Conservation (phyloP, 306 rosid species). For the Biancaea sappan region DNA sequence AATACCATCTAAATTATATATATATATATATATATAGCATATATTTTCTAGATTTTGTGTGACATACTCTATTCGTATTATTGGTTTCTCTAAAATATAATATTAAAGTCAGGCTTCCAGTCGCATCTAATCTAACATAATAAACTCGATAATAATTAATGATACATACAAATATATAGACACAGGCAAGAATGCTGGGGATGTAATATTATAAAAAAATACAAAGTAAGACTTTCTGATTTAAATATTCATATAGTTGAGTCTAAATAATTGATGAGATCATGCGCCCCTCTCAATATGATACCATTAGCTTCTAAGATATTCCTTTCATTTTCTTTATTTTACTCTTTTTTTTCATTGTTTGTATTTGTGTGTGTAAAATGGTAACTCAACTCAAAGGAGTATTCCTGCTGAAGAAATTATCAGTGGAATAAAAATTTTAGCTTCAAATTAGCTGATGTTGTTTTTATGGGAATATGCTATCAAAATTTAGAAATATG, state of each 20-base stretch:
- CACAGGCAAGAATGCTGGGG: not conserved
- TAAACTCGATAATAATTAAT: not conserved
- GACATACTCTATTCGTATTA: not conserved
- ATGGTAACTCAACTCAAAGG: not conserved
- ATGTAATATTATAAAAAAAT: not conserved
- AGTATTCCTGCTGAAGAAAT: not conserved
- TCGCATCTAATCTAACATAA: not conserved
- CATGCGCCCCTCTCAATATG: not conserved
- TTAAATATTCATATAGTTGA: not conserved
- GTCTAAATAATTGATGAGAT: not conserved
- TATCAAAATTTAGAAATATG: not conserved
- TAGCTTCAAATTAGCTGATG: not conserved
- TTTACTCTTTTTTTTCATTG: not conserved
- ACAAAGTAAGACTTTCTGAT: not conserved
- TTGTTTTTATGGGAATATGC: not conserved
- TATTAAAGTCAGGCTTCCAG: not conserved
- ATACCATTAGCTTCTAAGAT: not conserved
- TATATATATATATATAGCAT: too few species aligned
- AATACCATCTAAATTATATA: not conserved
- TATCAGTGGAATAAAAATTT: not conserved
- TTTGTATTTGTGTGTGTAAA: not conserved
- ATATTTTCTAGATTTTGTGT: not conserved
- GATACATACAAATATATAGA: not conserved
- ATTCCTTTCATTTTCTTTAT: not conserved
- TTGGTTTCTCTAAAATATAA: constrained; percentile 3